Conservation (phyloP, 2,329 filamentous ascomycete genomes). For the Aureobasidium leucospermi region DNA sequence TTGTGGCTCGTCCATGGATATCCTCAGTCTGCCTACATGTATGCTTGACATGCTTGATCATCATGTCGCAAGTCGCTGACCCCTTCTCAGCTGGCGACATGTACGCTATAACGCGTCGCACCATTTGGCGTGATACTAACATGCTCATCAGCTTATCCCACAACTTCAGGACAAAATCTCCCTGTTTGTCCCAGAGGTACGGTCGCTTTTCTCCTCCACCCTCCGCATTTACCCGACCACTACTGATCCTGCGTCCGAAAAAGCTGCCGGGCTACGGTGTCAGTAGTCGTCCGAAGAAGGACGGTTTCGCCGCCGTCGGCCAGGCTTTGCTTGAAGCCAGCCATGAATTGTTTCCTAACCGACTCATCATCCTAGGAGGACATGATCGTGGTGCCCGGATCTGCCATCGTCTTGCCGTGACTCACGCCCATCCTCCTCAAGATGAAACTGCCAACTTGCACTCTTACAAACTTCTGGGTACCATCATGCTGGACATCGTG, state of each 20-base stretch:
- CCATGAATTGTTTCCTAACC: constrained; percentile 26
- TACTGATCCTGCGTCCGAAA: neutral
- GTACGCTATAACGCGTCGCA: constrained; percentile 17
- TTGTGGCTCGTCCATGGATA: constrained; percentile 41
- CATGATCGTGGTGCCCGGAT: constrained; percentile 46
- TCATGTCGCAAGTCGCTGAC: neutral
- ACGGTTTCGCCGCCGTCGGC: constrained; percentile 32
- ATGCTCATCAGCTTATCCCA: constrained; percentile 28
- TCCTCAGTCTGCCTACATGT: constrained; percentile 35
- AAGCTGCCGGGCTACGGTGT: constrained; percentile 42
- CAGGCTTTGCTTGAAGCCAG: constrained; percentile 36
- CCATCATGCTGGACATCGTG: constrained; percentile 43
- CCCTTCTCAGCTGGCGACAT: constrained; percentile 21
- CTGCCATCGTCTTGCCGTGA: constrained; percentile 42
- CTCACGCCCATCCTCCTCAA: constrained; percentile 23
- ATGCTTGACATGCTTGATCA: constrained; percentile 16
- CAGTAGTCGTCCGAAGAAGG: constrained; percentile 27
- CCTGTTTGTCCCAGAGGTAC: constrained; percentile 38
- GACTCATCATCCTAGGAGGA: constrained; percentile 38
- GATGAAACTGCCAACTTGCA: constrained; percentile 3
- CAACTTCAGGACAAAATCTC: constrained; percentile 33
- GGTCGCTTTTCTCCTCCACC: neutral
- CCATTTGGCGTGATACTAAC: neutral
- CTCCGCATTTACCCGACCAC: neutral
- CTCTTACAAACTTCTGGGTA: constrained; percentile 32